Evolutionary conservation across 495 filamentous ascomycete species (phyloP), one percentile per base, ranked within the genome.

Genomic region (Penicillium subrubescens): DNA sequence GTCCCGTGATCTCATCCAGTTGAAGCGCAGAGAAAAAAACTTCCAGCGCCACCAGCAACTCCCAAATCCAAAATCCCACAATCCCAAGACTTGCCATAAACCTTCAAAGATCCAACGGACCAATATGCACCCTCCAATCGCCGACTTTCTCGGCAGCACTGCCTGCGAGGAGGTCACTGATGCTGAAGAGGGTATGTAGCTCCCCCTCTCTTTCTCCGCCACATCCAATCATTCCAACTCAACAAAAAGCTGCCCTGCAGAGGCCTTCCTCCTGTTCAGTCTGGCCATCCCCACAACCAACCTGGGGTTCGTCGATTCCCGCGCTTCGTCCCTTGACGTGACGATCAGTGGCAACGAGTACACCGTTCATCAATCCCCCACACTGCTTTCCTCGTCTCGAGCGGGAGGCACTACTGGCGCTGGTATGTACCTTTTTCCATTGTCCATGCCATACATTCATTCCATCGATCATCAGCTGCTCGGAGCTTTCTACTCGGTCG

Each of bases 351-450:
- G 81, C 50, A 82, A 81, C 60, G 91, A 96, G 68, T 85, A 95
- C 55, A 86, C 83, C 14, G 91, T 97, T 70, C 85, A 89, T 63
- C 95, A 99, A 75, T 97, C 92, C 0, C 95, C 94, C 10, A 86
- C 86, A 3, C 75, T 97, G 12, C 83, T 99, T 10, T 85, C 87
- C 2, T 95, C 92, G 8, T 86, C 88, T 62, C 88, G 92, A 17
- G 83, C 86, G 23, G 89, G 88, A 19, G 96, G 95, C 1, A 99
- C 95, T 1, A 99, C 95, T 5, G 95, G 95, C 60, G 93, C 94
- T 72, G 91, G 91, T 93, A 76, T 65, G 82, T 76, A 31, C 57
- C 10, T 14, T 14, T 14, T 76, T 33, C 31, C 5, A 33, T 33
- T 33, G 2, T 33, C 43, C 43, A 48, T 48, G 43, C n/a, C 41